These are phyloP conservation scores for Sporothrix pseudoabietina DNA, from an alignment of 2,329 filamentous ascomycete genomes.

Conservation along the genomic window DNA sequence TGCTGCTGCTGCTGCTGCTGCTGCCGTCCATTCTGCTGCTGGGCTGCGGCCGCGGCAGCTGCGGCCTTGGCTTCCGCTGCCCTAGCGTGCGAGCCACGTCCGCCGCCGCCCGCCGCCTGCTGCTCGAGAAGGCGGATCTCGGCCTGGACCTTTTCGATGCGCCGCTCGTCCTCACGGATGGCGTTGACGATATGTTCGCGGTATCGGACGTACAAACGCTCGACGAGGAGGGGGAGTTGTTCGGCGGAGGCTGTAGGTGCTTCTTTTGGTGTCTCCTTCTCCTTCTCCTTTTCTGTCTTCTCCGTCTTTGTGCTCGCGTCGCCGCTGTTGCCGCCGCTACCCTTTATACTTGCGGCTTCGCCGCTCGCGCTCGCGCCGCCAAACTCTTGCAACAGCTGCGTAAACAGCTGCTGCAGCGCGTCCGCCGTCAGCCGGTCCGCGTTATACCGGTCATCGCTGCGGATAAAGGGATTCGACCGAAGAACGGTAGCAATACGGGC, in stretches of 20 bases:
- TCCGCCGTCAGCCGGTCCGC: constrained; percentile 72
- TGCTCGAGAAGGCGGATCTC: constrained; percentile 71
- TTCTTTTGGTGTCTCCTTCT: constrained; percentile 68
- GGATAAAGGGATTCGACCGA: constrained; percentile 71
- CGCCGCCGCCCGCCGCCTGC: constrained; percentile 29
- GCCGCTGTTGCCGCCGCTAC: background rate
- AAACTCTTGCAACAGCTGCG: constrained; percentile 71
- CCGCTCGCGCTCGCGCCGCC: constrained; percentile 50
- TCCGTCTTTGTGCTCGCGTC: background rate
- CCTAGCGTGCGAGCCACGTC: constrained; percentile 23
- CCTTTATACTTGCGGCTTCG: constrained; percentile 45
- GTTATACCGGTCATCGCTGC: constrained; percentile 71
- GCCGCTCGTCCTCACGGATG: constrained; percentile 73
- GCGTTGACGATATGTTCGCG: constrained; percentile 67
- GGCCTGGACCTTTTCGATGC: constrained; percentile 62
- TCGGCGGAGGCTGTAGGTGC: constrained; percentile 60
- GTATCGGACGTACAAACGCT: constrained; percentile 75
- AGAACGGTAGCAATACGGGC: constrained; percentile 59
- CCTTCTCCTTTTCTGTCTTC: background rate
- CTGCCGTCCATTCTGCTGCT: constrained; percentile 23
- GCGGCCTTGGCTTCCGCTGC: constrained; percentile 16
- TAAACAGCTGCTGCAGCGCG: constrained; percentile 76
- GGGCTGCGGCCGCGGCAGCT: constrained; percentile 9
- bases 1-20: constrained; percentile 20
- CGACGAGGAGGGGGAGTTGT: constrained; percentile 69